These are phyloP conservation scores for Pythium oligandrum DNA, from an alignment of 352 stramenopile genomes.

Conservation along the genomic window DNA sequence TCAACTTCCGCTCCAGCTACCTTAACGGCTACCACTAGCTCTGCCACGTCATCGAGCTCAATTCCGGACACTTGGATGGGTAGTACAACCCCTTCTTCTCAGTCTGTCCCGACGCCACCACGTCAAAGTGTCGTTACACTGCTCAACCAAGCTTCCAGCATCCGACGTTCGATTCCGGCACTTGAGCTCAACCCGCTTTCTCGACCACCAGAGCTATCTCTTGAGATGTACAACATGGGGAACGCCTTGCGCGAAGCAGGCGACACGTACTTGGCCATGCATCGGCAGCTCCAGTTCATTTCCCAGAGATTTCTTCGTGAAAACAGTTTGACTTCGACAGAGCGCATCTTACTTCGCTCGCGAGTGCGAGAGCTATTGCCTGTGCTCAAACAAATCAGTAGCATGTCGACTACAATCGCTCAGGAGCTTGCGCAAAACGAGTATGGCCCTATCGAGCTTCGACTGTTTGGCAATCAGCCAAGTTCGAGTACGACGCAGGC, in stretches of 20 bases:
- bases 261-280: conserved; percentile 20
- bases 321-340: conserved; percentile 5
- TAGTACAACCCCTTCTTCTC: neutral
- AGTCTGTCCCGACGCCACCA: neutral
- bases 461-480: too few relatives aligned
- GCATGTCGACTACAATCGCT: conserved; percentile 5
- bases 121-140: neutral
- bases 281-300: conserved; percentile 18
- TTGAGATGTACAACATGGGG: conserved; percentile 16
- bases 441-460: too few relatives aligned
- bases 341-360: conserved; percentile 8
- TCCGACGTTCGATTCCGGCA: conserved; percentile 15
- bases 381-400: conserved; percentile 9
- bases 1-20: neutral
- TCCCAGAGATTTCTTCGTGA: conserved; percentile 13
- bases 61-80: too few relatives aligned
- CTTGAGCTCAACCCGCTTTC: conserved; percentile 14
- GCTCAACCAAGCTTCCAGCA: conserved; percentile 10
- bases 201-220: conserved; percentile 9
- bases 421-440: conserved; percentile 3
- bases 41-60: too few relatives aligned
- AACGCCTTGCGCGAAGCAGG: conserved; percentile 18
- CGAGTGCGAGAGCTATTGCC: conserved; percentile 16
- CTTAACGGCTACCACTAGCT: neutral
- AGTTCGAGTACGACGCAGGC: too few relatives aligned